These are phyloP conservation scores for Cutaneotrichosporon cavernicola DNA, from an alignment of 1,284 basidiomycete species.

Conservation along the genomic window DNA sequence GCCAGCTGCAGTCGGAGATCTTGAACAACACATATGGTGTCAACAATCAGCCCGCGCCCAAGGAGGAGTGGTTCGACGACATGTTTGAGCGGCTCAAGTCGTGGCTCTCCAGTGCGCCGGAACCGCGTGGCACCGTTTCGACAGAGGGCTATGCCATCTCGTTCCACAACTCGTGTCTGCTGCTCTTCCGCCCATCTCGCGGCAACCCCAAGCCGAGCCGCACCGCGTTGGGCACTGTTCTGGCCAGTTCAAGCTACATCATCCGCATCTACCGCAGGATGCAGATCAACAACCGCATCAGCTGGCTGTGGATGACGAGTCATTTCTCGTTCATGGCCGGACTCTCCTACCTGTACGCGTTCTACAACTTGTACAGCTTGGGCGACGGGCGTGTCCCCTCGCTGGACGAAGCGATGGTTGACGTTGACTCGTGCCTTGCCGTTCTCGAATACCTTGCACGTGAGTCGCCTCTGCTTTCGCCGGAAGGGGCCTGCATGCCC, in stretches of 20 bases:
- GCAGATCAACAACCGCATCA: conserved; percentile 54
- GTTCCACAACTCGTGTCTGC: conserved; percentile 54
- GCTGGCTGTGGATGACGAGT: conserved; percentile 54
- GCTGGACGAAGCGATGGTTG: conserved; percentile 51
- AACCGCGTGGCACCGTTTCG: conserved; percentile 51
- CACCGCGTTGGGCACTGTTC: conserved; percentile 49
- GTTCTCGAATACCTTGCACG: conserved; percentile 53
- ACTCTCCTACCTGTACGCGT: conserved; percentile 53
- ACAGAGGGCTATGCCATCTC: conserved; percentile 53
- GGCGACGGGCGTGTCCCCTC: conserved; percentile 50
- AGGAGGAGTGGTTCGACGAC: conserved; percentile 51
- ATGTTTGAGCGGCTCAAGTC: conserved; percentile 51
- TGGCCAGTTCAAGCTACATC: conserved; percentile 53
- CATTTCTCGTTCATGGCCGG: conserved; percentile 54
- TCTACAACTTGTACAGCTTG: conserved; percentile 53
- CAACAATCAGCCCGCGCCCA: conserved; percentile 39
- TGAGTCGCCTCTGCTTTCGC: conserved; percentile 32
- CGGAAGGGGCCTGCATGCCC: not conserved
- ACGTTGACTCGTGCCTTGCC: conserved; percentile 52
- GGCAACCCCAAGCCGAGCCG: conserved; percentile 52
- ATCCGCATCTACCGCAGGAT: conserved; percentile 53
- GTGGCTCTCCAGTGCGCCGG: conserved; percentile 51
- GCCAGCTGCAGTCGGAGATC: conserved; percentile 54
- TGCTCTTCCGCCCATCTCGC: conserved; percentile 53
- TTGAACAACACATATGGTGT: conserved; percentile 50